Base-by-base conservation (phyloP, 805 yeast species). In the Ogataea siamensis region DNA sequence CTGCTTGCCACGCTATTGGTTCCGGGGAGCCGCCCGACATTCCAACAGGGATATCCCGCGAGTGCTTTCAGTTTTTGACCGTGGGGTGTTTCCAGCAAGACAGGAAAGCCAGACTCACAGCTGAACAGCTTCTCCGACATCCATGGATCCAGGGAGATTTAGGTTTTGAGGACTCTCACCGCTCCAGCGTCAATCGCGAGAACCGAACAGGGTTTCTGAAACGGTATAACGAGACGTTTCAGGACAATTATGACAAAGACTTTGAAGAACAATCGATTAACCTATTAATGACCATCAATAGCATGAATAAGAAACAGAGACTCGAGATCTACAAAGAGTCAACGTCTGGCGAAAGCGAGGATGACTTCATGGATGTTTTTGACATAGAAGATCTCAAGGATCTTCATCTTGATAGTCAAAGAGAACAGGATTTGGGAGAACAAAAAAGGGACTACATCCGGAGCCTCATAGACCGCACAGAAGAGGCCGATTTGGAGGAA, bases 1-100 rank as follows among this genome's bases (percentile, higher is more conserved):
- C 87, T 1, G 87, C 93, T 0, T 66, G 87, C 41, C 94, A 83
- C 63, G 88, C 93, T 0, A 83, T 87, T 35, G 95, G 87, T 0
- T 76, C 82, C 5, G 87, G 84, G 35, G 83, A 77, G 12, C 71
- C 72, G 39, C 87, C 91, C 2, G 80, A 82, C 1, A 60, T 85
- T 14, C 95, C 95, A 0, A 60, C 66, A 3, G 31, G 45, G 3
- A 37, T 50, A 7, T 46, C 55, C 1, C 32, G 22, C 8, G 44
- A 46, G 16, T 51, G 59, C 32, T 38, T 34, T 19, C 66, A 68
- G 26, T 86, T 83, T 46, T 80, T 87, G 46, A 59, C 84, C 9
- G 49, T 69, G 34, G 76, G 74, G 44, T 87, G 95, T 54, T 82
- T 86, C 49, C 82, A 80, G 47, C 80, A 79, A 51, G 80, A 81